Conservation (phyloP, 768 basidiomycete genomes). For the Boletus fagicola region DNA sequence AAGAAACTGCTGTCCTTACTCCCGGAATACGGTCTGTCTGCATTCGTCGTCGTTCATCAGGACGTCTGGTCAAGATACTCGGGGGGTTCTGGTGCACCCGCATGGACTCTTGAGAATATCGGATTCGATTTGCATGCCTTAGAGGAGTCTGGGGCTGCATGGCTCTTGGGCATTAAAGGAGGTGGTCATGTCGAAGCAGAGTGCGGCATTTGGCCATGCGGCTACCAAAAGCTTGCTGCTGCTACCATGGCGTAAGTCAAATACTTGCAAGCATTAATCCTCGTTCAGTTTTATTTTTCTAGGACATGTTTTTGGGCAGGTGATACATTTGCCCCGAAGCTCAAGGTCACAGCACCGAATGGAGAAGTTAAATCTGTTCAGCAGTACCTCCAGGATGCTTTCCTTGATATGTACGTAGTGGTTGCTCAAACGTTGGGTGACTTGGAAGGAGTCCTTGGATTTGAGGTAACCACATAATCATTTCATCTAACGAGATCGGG, state of each 20-base stretch:
- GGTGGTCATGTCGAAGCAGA: slow-evolving; percentile 76
- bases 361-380: slow-evolving; percentile 67
- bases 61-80: slow-evolving; percentile 96
- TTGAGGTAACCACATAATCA: slow-evolving; percentile 58
- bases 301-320: slow-evolving; percentile 96
- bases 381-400: slow-evolving; percentile 77
- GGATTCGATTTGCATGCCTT: slow-evolving; percentile 83
- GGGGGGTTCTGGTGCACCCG: slow-evolving; percentile 94
- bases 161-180: slow-evolving; percentile 76
- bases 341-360: slow-evolving; percentile 48
- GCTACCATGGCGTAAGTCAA: slow-evolving; percentile 83
- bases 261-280: not conserved
- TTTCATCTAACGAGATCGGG: not conserved
- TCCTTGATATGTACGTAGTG: slow-evolving; percentile 71
- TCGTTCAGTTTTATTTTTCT: not conserved
- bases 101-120: slow-evolving; percentile 86
- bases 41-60: slow-evolving; percentile 84
- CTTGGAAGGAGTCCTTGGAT: slow-evolving; percentile 80
- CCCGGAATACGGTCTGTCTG: slow-evolving; percentile 68
- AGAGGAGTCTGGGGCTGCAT: slow-evolving; percentile 83
- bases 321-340: slow-evolving; percentile 77
- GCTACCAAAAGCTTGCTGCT: slow-evolving; percentile 91
- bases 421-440: slow-evolving; percentile 69
- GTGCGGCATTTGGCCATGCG: slow-evolving; percentile 87
- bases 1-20: slow-evolving; percentile 63